A percentile compares a stretch with the other conserved stretches of the same genome.
Evolutionary conservation across 202 grass and related monocot species (phyloP).

Genomic region (Setaria italica): DNA sequence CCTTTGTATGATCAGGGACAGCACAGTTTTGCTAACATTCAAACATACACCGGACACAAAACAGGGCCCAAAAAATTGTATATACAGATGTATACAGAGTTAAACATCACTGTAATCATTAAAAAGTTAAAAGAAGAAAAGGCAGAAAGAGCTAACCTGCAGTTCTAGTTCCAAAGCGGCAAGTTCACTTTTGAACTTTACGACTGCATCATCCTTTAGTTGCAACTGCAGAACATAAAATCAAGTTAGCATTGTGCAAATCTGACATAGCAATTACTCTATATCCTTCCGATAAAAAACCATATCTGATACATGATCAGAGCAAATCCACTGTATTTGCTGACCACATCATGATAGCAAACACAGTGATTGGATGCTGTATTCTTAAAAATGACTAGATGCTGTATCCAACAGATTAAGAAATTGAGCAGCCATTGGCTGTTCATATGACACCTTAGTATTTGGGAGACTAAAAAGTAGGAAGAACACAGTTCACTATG

Average conservation of each 20-base stretch:
- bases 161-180: conserved; percentile 94
- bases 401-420: conserved; percentile 5
- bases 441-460: conserved; percentile 15
- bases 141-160: conserved; percentile 58
- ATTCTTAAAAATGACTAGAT: conserved; percentile 12
- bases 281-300: not conserved
- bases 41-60: conserved; percentile 11
- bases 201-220: conserved; percentile 69
- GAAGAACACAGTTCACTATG: not conserved
- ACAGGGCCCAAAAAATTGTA: not conserved
- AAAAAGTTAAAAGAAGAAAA: conserved; percentile 33
- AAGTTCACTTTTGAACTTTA: conserved; percentile 87
- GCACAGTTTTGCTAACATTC: conserved; percentile 5
- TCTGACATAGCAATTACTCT: not conserved
- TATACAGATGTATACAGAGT: conserved; percentile 27
- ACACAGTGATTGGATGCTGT: not conserved
- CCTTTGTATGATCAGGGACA: conserved; percentile 18
- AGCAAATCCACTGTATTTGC: not conserved
- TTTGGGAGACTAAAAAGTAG: not conserved
- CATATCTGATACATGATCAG: not conserved
- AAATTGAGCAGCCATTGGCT: not conserved
- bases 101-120: not conserved
- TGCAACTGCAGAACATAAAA: conserved; percentile 64
- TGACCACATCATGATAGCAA: not conserved
- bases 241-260: conserved; percentile 29